Percentiles rank a stretch among this genome's conserved stretches.
Evolutionary conservation across 225 moss, liverwort and hornwort genomes (phyloP).

Genomic region (Straminergon stramineum): DNA sequence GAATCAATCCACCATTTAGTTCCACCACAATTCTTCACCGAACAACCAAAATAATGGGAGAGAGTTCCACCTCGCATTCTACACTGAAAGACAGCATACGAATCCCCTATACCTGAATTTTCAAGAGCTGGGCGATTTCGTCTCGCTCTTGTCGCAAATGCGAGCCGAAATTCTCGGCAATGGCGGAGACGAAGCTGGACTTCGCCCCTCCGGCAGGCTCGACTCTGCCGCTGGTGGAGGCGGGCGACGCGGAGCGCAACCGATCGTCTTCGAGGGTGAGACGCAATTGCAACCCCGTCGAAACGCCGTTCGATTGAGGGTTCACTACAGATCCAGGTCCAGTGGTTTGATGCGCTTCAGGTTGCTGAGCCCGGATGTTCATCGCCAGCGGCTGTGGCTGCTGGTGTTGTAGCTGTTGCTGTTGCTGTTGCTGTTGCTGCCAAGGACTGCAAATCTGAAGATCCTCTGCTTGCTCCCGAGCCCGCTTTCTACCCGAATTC

Average conservation of each 20-base stretch:
- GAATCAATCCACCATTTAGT: neutral
- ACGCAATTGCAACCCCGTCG: slow-evolving; percentile 58
- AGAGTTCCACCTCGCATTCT: neutral
- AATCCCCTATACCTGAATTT: slow-evolving; percentile 50
- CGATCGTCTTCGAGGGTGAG: slow-evolving; percentile 80
- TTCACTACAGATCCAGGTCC: slow-evolving; percentile 60
- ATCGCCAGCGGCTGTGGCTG: slow-evolving; percentile 21
- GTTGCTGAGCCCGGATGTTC: neutral
- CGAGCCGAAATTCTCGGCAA: slow-evolving; percentile 49
- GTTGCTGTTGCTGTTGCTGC: slow-evolving; percentile 18
- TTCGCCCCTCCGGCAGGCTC: slow-evolving; percentile 23
- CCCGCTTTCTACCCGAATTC: slow-evolving; percentile 39
- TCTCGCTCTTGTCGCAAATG: slow-evolving; percentile 69
- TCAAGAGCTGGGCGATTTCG: slow-evolving; percentile 73
- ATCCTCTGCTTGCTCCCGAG: slow-evolving; percentile 50
- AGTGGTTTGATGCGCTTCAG: slow-evolving; percentile 51
- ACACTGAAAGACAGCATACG: neutral
- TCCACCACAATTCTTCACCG: neutral
- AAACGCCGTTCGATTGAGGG: slow-evolving; percentile 64
- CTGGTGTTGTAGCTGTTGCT: slow-evolving; percentile 4
- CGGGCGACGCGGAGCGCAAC: slow-evolving; percentile 62
- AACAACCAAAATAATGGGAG: neutral
- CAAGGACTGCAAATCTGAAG: slow-evolving; percentile 39
- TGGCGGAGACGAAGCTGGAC: slow-evolving; percentile 23
- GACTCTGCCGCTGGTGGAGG: slow-evolving; percentile 61